These are phyloP conservation scores for Microstegium vimineum DNA, from an alignment of 176 grass and related monocot species.

Conservation along the genomic window DNA sequence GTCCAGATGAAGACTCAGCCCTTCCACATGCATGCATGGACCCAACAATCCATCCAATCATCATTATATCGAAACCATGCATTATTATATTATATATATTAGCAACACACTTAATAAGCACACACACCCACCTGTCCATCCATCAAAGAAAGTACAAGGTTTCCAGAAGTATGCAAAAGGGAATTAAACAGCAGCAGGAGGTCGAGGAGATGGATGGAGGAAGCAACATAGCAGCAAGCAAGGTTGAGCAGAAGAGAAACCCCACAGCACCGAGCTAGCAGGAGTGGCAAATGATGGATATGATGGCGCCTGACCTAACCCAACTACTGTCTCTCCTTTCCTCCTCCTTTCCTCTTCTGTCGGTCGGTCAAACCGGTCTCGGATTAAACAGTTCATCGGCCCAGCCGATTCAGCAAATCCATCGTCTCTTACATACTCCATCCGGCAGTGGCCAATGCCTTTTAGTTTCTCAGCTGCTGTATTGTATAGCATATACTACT, in stretches of 20 bases:
- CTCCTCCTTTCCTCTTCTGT: background rate
- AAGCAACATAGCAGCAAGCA: background rate
- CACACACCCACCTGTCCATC: background rate
- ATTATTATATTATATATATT: too few relatives aligned
- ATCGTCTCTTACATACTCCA: background rate
- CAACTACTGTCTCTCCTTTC: background rate
- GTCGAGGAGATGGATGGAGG: background rate
- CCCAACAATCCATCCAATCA: background rate
- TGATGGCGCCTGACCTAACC: slow-evolving; percentile 24
- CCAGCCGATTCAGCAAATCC: background rate
- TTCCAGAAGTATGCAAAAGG: background rate
- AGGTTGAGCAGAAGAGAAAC: background rate
- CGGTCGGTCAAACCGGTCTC: background rate
- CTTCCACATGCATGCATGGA: background rate
- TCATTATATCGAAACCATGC: too few relatives aligned
- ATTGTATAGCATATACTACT: background rate
- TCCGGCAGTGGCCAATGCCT: background rate
- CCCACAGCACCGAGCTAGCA: background rate
- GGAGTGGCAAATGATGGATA: background rate
- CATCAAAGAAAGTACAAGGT: background rate
- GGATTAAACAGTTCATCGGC: background rate
- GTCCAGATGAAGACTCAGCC: too few relatives aligned
- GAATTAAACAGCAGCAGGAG: background rate
- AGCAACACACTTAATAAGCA: background rate
- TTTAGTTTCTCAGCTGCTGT: background rate